These are phyloP conservation scores for Penicillium taxi DNA, from an alignment of 495 filamentous ascomycete species.

Conservation along the genomic window DNA sequence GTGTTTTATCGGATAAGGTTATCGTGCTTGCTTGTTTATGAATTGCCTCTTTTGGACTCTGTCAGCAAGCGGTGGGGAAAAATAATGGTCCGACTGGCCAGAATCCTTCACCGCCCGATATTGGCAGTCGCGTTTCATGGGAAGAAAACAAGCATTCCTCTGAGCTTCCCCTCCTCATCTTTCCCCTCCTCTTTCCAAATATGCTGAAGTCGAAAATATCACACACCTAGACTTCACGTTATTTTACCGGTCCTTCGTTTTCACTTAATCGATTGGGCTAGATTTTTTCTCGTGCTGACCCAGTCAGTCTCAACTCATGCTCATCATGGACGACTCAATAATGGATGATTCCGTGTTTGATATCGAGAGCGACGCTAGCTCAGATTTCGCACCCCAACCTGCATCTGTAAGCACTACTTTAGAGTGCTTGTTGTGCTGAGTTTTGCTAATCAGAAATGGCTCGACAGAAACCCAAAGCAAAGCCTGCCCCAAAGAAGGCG, in stretches of 20 bases:
- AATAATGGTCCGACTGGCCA: conserved; percentile 21
- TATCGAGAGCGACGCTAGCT: conserved; percentile 44
- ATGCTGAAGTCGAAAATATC: conserved; percentile 16
- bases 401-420: conserved; percentile 19
- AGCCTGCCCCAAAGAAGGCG: conserved; percentile 50
- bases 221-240: no score
- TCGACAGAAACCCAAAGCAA: conserved; percentile 57
- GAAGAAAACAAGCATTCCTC: conserved; percentile 12
- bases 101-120: conserved; percentile 13
- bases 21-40: conserved; percentile 15
- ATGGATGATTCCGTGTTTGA: conserved; percentile 54
- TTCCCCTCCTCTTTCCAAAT: conserved; percentile 2
- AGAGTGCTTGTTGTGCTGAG: not conserved
- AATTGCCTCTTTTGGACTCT: conserved; percentile 10
- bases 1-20: not conserved
- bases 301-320: not conserved
- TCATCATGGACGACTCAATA: conserved; percentile 35
- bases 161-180: conserved; percentile 13
- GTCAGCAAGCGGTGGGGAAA: conserved; percentile 17
- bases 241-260: no score
- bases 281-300: not conserved
- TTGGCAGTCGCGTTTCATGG: conserved; percentile 20
- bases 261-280: no score
- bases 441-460: not conserved
- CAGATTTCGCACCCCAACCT: conserved; percentile 36